Evolutionary conservation across 139 green algal species (phyloP), one percentile per base, ranked within the genome.

Genomic region (Chlorella sorokiniana): DNA sequence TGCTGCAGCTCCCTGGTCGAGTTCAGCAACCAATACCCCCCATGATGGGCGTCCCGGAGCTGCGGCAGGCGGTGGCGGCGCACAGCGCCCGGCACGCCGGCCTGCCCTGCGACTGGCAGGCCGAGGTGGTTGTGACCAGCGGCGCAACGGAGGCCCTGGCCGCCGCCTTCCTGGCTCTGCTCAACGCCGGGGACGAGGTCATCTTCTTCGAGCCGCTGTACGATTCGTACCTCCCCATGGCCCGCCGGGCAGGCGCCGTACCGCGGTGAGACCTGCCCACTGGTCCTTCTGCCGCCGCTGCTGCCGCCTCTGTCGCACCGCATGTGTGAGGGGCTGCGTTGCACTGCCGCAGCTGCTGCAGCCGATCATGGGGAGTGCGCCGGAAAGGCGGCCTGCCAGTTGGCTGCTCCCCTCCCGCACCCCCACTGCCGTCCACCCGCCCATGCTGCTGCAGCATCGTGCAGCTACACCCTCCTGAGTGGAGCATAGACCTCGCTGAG

Each of bases 91-190:
- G 54, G 1, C 78, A 84, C 9, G 38, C 69, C 29, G 59, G 59
- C 35, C 44, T 96, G 5, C 61, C 84, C 0, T 81, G 92, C 22
- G 86, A 94, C 80, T 91, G 85, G 87, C 64, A 87, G 25, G 88
- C 78, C 9, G 88, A 97, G 77, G 89, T 86, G 29, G 84, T 97
- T 7, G 59, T 97, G 14, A 96, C 93, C 2, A 76, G 90, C 18
- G 94, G 94, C 23, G 93, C 93, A 20, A 96, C 94, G 23, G 94
- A 97, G 85, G 94, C 91, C 29, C 86, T 97, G 35, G 92, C 94
- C 1, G 76, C 88, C 0, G 83, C 87, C 5, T 93, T 97, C 69
- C 84, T 97, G 78, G 94, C 88, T 0, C 84, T 97, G 27, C 42
- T 95, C 33, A 94, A 96, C 63, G 83, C 79, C 9, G 93, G 93